Percentiles rank a stretch among this genome's conserved stretches.
phyloP scores from a whole-genome alignment of 2,329 filamentous ascomycete species.

The Scedosporium minutisporum region DNA sequence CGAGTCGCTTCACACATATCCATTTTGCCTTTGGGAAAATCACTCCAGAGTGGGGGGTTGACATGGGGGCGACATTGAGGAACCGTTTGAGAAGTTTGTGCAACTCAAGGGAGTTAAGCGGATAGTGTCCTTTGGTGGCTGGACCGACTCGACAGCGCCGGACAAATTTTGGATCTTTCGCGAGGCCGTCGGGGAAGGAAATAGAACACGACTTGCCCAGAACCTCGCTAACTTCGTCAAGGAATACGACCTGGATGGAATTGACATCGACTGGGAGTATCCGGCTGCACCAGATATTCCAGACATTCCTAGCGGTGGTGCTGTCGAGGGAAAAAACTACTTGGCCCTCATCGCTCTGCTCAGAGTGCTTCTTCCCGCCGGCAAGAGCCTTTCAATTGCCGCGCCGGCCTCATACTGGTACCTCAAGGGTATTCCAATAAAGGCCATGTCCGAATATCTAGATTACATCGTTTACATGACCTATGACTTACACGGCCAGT shows the following conservation, averaged over 20 bases:
- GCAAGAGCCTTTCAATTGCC: conserved; percentile 24
- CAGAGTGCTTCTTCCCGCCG: conserved; percentile 4
- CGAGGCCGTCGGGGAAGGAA: conserved; percentile 10
- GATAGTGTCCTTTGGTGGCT: conserved; percentile 26
- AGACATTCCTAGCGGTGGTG: conserved; percentile 8
- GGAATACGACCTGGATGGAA: conserved; percentile 22
- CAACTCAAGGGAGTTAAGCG: conserved; percentile 21
- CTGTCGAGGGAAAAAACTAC: conserved; percentile 20
- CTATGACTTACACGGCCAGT: conserved; percentile 25
- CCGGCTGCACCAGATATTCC: conserved; percentile 16
- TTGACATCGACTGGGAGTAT: conserved; percentile 39
- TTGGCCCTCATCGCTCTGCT: conserved; percentile 18
- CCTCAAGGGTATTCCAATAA: conserved; percentile 24
- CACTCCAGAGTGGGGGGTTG: conserved; percentile 11
- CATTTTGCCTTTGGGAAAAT: conserved; percentile 23
- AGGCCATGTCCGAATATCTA: conserved; percentile 17
- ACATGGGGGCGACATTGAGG: conserved; percentile 11
- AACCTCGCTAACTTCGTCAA: conserved; percentile 21
- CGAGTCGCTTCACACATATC: conserved; percentile 19
- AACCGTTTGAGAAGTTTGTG: conserved; percentile 16
- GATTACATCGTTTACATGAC: conserved; percentile 28
- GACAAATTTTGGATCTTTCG: conserved; percentile 19
- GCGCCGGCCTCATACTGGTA: conserved; percentile 30
- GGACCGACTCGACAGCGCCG: conserved; percentile 20
- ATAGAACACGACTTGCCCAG: conserved; percentile 18